Base-by-base conservation (phyloP, 148 eudicot genomes). In the Linanthus parryae region DNA sequence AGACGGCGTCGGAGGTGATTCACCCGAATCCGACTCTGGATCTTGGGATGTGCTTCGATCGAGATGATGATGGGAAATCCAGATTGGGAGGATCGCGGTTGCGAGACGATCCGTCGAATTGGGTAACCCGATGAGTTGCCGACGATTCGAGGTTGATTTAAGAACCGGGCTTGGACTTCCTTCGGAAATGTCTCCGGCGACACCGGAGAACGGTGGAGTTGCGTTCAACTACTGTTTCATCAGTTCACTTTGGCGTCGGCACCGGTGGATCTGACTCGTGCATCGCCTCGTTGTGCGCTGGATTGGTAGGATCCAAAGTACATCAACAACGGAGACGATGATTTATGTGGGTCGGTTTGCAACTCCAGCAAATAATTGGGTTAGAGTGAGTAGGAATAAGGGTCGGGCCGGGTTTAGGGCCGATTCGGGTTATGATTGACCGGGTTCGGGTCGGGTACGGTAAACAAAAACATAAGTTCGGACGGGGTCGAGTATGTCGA, bases 1-100 rank as follows among this genome's bases (percentile, higher is more conserved):
- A 90, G 94, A 84, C 82, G 97, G 94, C 94, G 0, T 94, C 97
- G n/a, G 97, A 89, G 61, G 94, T 80, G 15, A 50, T 89, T 2
- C 74, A 30, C 72, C 61, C 5, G 84, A 77, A 49, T 70, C 97
- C 0, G 97, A 89, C 44, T 89, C 17, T 89, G 97, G 97, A 73
- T 94, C 0, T n/a, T 82, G 1, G 97, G 97, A 0, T 89, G 97
- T 22, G 84, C 97, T 4, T 64, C 84, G 4, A 75, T 89, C 58
- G 97, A 89, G 75, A 89, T 89, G 84, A 57, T 82, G 44, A 82
- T 90, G 13, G 97, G 94, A 1, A 54, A 36, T 58, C 82, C 97
- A 44, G 80, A 82, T 40, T 82, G 89, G 89, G 55, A 67, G 20
- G 84, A 79, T 12, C 31, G 51, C 0, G 85, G 85, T 23, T 56